Evolutionary conservation across 129 eudicot species (phyloP), one percentile per base, ranked within the genome.

Genomic region (Helianthus tuberosus): DNA sequence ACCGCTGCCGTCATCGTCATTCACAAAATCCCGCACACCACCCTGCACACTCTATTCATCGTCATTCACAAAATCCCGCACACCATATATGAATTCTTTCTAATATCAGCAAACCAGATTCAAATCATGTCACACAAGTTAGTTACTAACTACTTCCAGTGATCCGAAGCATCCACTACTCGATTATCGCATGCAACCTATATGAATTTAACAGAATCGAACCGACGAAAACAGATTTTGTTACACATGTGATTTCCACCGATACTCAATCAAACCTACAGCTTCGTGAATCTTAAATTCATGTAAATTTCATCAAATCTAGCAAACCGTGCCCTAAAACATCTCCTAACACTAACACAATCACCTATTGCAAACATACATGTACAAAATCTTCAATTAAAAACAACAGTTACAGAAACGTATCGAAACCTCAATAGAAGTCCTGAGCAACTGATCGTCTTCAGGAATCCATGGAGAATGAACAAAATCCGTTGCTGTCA

Each of bases 401-500:
- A 1, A 25, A 69, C 39, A 60, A 41, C 25, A 11, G 20, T 16
- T 48, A 59, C 29, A 32, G 8, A 60, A 11, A 20, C 20, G 14
- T 11, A 36, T 47, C 25, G 43, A 63, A 44, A 92, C 98, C 98
- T 89, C 98, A 17, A 92, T 75, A 2, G 98, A 82, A 54, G 84
- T 87, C 78, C 82, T 89, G 75, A 92, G 77, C 83, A 89, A 64
- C 46, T 89, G 84, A 85, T 92, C 96, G 44, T 92, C 98, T 74
- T 85, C 94, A 36, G 94, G 91, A 32, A 84, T 82, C 96, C 95
- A 92, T 14, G 83, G 57, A 71, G 81, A 32, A 53, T 88, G 29
- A 44, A 68, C 72, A 51, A 83, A 71, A 75, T 82, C 78, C 69
- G 62, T 68, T 20, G 84, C 75, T 20, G 83, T 80, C 87, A 78